Evolutionary conservation across 2,329 filamentous ascomycete species (phyloP).

Genomic region (Stylonectria norvegica): DNA sequence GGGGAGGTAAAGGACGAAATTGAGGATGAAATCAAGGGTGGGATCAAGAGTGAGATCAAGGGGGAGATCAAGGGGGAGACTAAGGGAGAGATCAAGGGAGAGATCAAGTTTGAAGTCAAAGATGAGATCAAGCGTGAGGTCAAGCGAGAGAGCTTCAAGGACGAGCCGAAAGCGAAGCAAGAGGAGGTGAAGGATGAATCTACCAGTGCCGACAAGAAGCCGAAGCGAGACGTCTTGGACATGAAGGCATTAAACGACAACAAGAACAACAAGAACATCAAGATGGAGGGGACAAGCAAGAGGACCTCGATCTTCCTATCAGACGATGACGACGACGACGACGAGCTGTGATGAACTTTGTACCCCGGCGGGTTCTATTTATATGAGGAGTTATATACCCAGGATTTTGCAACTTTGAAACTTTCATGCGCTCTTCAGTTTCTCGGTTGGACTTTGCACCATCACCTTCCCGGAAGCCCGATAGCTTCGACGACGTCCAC

Average conservation of each 20-base stretch:
- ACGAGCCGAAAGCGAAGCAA: constrained; percentile 1
- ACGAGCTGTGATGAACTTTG: constrained; percentile 31
- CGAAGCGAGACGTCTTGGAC: constrained; percentile 7
- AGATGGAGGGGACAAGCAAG: constrained; percentile 23
- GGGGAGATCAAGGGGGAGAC: constrained; percentile 10
- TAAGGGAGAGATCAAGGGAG: constrained; percentile 16
- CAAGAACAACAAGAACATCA: constrained; percentile 21
- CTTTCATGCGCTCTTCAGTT: not conserved
- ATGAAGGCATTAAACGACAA: constrained; percentile 7
- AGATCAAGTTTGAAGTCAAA: constrained; percentile 13
- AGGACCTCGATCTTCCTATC: constrained; percentile 36
- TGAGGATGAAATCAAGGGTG: not conserved
- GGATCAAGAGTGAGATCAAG: constrained; percentile 6
- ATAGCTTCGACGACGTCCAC: no score
- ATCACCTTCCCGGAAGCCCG: no score
- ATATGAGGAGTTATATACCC: constrained; percentile 28
- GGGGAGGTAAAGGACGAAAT: constrained; percentile 13
- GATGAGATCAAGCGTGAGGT: constrained; percentile 5
- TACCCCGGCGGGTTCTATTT: constrained; percentile 10
- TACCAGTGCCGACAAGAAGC: no score
- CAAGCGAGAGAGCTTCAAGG: constrained; percentile 15
- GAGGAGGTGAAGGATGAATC: constrained; percentile 10
- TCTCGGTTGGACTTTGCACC: no score
- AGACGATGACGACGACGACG: constrained; percentile 38
- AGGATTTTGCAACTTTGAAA: constrained; percentile 4